Conservation (phyloP, 768 basidiomycete species). For the Cystobasidium onofrii region DNA sequence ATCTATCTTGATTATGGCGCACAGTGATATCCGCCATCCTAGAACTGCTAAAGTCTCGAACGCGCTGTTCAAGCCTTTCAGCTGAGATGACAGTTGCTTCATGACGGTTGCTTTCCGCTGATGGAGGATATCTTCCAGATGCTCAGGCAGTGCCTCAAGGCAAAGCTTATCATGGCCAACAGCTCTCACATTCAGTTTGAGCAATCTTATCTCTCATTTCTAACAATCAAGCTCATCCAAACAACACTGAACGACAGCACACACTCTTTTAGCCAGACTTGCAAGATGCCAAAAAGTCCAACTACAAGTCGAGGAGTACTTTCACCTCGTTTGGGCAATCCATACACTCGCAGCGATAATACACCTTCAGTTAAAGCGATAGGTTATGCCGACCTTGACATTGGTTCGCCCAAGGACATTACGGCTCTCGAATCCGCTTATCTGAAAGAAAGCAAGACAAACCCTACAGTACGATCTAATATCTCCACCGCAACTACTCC, state of each 20-base stretch:
- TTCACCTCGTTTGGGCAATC: background rate
- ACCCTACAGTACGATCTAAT: background rate
- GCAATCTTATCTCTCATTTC: background rate
- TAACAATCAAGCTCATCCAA: too few relatives aligned
- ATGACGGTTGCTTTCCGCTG: background rate
- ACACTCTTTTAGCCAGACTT: background rate
- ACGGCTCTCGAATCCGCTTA: background rate
- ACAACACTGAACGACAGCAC: too few relatives aligned
- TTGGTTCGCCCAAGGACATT: background rate
- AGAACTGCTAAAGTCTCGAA: too few relatives aligned
- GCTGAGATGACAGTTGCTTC: too few relatives aligned
- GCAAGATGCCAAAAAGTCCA: conserved; percentile 18
- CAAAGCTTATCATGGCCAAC: too few relatives aligned
- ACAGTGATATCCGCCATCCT: too few relatives aligned
- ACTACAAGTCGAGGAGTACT: background rate
- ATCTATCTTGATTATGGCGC: too few relatives aligned
- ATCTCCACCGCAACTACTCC: background rate
- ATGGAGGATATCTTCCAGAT: background rate
- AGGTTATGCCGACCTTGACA: background rate
- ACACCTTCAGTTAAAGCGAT: background rate
- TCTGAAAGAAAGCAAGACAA: background rate
- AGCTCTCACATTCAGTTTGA: too few relatives aligned
- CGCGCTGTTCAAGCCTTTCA: too few relatives aligned
- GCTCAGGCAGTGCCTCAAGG: too few relatives aligned
- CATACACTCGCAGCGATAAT: background rate